Base-by-base conservation (phyloP, 441 rosid species). In the Adansonia rubrostipa region DNA sequence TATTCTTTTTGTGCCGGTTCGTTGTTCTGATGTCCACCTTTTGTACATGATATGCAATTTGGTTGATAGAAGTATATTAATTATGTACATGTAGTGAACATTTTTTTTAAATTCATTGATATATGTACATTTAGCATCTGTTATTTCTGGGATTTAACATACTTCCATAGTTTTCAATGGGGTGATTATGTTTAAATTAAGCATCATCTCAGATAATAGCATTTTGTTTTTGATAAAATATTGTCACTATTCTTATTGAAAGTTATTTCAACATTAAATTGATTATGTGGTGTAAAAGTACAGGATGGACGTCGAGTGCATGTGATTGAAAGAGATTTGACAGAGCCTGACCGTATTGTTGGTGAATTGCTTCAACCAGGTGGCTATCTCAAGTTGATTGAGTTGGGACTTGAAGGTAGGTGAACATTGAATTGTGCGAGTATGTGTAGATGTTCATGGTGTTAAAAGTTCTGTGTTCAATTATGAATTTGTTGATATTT, bases 291-390 rank as follows among this genome's bases (percentile, higher is more conserved):
- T 69, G 24, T 68, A 36, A 33, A 72, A 78, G n/a, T 17, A 61
- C 79, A 77, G 79, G 79, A 77, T 56, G 74, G 79, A 15, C 67
- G 79, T 42, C 67, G 67, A 22, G 79, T 77, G 19, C 74, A 24
- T 44, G 79, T 77, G 33, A 57, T 77, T 56, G 79, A 77, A 44
- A 77, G 79, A 68, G 79, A 77, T 5, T 28, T 77, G 66, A 19
- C 67, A 42, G 74, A 53, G 79, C 79, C 74, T 22, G 79, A 77
- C 45, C 53, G 79, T 56, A 77, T 77, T 67, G 79, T 77, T 9
- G 79, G 79, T 2, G 79, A 77, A 58, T 45, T 77, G 74, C 74
- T 77, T 0, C 79, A 77, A 24, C 79, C 79, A 14, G 79, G 79
- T 28, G 74, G 79, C 24, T 77, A 77, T 19, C 42, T 36, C 42